phyloP scores from a whole-genome alignment of 768 basidiomycete genomes.

The Pleurotus eryngii region DNA sequence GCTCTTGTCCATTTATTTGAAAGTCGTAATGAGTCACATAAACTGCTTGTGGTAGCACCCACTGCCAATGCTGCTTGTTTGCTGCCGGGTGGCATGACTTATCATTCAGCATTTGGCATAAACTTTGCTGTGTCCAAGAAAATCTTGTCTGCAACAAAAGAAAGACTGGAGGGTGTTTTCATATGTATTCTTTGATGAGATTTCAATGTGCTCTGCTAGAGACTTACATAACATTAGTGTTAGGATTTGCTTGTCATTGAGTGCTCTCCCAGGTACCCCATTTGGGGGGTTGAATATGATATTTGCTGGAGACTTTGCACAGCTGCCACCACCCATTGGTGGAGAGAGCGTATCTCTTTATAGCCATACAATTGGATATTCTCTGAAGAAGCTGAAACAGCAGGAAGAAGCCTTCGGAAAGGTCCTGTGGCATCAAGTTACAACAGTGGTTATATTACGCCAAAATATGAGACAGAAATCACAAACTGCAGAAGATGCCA shows the following conservation, averaged over 20 bases:
- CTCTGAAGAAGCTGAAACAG: not conserved
- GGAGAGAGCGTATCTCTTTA: constrained; percentile 17
- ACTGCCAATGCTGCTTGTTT: constrained; percentile 20
- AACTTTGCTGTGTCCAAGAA: constrained; percentile 5
- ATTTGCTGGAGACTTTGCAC: constrained; percentile 39
- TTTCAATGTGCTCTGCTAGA: constrained; percentile 36
- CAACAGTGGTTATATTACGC: constrained; percentile 28
- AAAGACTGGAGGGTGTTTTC: constrained; percentile 21
- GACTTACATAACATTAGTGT: constrained; percentile 24
- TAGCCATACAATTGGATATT: constrained; percentile 11
- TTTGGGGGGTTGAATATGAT: constrained; percentile 37
- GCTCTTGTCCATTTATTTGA: constrained; percentile 14
- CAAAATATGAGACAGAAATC: constrained; percentile 25
- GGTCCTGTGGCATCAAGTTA: constrained; percentile 28
- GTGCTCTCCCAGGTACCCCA: constrained; percentile 12
- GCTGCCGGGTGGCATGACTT: constrained; percentile 19
- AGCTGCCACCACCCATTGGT: constrained; percentile 19
- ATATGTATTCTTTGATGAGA: constrained; percentile 39
- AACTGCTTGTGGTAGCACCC: constrained; percentile 16
- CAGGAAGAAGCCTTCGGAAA: constrained; percentile 24
- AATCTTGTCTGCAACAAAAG: not conserved
- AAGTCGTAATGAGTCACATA: constrained; percentile 4
- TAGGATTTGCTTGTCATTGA: constrained; percentile 16
- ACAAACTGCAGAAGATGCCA: constrained; percentile 21
- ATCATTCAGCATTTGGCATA: constrained; percentile 21